Evolutionary conservation across 2,329 filamentous ascomycete species (phyloP), one percentile per base, ranked within the genome.

Genomic region (Nannizzia gypsea): DNA sequence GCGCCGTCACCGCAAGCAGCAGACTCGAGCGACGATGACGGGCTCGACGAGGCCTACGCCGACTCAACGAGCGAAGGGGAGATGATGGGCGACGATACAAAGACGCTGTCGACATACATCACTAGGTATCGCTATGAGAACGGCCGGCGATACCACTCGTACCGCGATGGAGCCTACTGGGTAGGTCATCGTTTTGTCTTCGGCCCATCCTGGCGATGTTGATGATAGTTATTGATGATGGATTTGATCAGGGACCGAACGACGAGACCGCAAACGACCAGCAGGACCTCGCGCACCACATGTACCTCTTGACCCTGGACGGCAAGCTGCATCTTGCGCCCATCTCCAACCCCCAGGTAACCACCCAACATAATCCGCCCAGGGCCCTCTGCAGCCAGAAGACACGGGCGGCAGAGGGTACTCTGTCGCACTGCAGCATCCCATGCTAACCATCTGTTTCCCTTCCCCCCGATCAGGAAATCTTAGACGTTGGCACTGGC

Each of bases 321-420:
- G 66, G 67, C 56, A 65, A 63, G 59, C 64, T 70, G 9, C 63
- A 64, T 48, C 63, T 67, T 26, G 65, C 67, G 48, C 68, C 69
- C 1, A 63, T 72, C 46, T 59, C 67, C 20, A 36, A 55, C 17
- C 54, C 55, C 24, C 54, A 60, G 56, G 59, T 60, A 56, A 17
- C 15, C n/a, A n/a, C n/a, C 28, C 28, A 3, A 3, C 28, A 22
- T 3, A 44, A 11, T 36, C 1, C 9, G 44, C 56, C 22, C 24
- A 3, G 31, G 31, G 31, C 31, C 13, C 31, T 36, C 31, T 36
- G 31, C 31, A 36, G 31, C 31, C 31, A 34, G 31, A 34, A 34
- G 31, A 34, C 31, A n/a, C n/a, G n/a, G 31, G 3, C 5, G 56
- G 2, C 56, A 20, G 24, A 40, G 11, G 34, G 13, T 17, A 9